Evolutionary conservation across 345 rosid genomes (phyloP).

Genomic region (Gossypium anomalum): DNA sequence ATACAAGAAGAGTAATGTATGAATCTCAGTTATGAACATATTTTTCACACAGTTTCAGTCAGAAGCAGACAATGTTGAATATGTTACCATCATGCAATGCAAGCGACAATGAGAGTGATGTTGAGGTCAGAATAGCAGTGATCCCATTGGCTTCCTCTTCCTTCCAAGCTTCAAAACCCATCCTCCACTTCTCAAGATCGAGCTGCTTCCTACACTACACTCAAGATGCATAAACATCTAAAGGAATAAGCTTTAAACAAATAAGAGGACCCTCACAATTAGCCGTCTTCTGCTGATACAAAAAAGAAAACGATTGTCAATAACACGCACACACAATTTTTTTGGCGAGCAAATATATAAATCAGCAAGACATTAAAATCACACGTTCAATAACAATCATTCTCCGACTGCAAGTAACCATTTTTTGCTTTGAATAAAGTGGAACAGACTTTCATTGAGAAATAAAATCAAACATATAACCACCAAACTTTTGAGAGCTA

Average conservation of each 20-base stretch:
- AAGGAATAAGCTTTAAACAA: slow-evolving; percentile 11
- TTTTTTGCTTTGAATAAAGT: not conserved
- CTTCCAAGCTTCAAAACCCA: slow-evolving; percentile 55
- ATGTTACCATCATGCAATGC: not conserved
- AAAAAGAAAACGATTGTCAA: too few species aligned
- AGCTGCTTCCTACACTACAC: slow-evolving; percentile 75
- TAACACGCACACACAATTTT: too few species aligned
- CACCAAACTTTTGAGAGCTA: not conserved
- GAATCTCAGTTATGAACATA: not conserved
- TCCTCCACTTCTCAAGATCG: slow-evolving; percentile 69
- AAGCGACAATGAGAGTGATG: not conserved
- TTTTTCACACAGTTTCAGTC: not conserved
- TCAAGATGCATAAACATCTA: not conserved
- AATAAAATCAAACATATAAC: not conserved
- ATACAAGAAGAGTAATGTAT: too few species aligned
- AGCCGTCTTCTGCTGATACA: too few species aligned
- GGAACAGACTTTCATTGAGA: not conserved
- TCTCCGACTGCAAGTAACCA: not conserved
- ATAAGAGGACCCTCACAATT: slow-evolving; percentile 38
- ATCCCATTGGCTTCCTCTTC: slow-evolving; percentile 56
- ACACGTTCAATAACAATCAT: too few species aligned
- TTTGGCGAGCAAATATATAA: too few species aligned
- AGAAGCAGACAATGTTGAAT: not conserved
- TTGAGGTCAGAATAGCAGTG: slow-evolving; percentile 11
- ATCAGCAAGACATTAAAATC: too few species aligned